These are phyloP conservation scores for Phytopythium cucurbitacearum DNA, from an alignment of 352 stramenopile genomes.

Conservation along the genomic window DNA sequence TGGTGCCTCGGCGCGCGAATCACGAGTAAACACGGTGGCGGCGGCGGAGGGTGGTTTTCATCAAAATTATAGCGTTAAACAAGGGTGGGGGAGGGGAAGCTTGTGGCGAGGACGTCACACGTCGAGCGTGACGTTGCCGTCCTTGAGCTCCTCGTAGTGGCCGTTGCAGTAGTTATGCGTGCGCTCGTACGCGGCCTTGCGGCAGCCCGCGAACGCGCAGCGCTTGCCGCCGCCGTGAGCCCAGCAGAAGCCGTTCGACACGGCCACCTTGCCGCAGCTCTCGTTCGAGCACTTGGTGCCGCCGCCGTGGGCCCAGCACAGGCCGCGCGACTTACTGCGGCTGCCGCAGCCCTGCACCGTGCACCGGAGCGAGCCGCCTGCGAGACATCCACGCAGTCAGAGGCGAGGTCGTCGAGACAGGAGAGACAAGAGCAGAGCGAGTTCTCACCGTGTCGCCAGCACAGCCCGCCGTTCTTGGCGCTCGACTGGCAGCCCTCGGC, in stretches of 20 bases:
- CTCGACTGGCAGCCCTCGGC: slow-evolving; percentile 31
- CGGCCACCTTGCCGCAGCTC: slow-evolving; percentile 30
- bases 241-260: slow-evolving; percentile 49
- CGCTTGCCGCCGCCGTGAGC: slow-evolving; percentile 47
- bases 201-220: slow-evolving; percentile 26
- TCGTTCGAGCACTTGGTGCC: slow-evolving; percentile 24
- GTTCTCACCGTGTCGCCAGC: slow-evolving; percentile 42
- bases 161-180: slow-evolving; percentile 16
- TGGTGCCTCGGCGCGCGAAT: too few relatives aligned
- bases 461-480: slow-evolving; percentile 37
- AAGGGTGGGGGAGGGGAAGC: too few relatives aligned
- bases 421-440: background rate
- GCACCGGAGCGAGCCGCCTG: slow-evolving; percentile 6
- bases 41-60: too few relatives aligned
- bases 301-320: slow-evolving; percentile 43
- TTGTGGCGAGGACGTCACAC: too few relatives aligned
- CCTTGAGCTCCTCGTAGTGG: slow-evolving; percentile 14
- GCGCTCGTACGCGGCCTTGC: slow-evolving; percentile 17
- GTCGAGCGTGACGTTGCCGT: slow-evolving; percentile 24
- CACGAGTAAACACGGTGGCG: too few relatives aligned
- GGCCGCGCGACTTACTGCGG: slow-evolving; percentile 31
- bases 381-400: background rate
- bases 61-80: too few relatives aligned
- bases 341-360: slow-evolving; percentile 8
- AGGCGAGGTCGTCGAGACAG: background rate